Base-by-base conservation (phyloP, 306 rosid genomes). In the Cucurbita ficifolia region DNA sequence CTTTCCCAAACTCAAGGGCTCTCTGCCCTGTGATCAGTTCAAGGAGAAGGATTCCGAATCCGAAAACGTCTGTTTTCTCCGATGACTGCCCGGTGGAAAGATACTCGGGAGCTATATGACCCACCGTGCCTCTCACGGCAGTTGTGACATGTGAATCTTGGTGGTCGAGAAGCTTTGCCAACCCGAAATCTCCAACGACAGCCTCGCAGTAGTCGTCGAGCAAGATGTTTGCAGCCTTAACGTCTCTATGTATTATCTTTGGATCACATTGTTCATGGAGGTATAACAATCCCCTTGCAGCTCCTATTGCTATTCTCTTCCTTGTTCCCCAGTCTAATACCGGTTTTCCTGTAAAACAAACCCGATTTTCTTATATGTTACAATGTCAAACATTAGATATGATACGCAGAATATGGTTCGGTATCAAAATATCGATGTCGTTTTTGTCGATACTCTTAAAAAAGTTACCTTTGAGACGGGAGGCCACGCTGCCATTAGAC, bases 221-320 rank as follows among this genome's bases (percentile, higher is more conserved):
- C 76, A 92, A 85, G 77, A 92, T 90, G 63, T 92, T 92, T 46
- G 98, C 98, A 52, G 98, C 98, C 77, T 92, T 92, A 59, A 92
- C 98, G 79, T 92, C 98, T 77, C 98, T 84, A 59, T 92, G 98
- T 74, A 92, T 92, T 53, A 92, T 90, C 81, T 92, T 92, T 5
- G 98, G 98, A 74, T 92, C 98, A 83, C 98, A 92, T 54, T 92
- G 98, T 79, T 92, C 98, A 70, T 92, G 98, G 58, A 92, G 96
- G 77, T 92, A 92, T 63, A 90, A 43, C 17, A 92, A 83, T 75
- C 98, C 98, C 76, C 98, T 90, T 58, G 83, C 96, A 33, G 98
- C 93, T 75, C 98, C 98, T 39, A 92, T 53, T 18, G 96, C 86
- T 55, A 92, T 92, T 74, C 92, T 90, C 85, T 92, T 92, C 82